Conservation (phyloP, 495 filamentous ascomycete species). For the Penicillium salamii region DNA sequence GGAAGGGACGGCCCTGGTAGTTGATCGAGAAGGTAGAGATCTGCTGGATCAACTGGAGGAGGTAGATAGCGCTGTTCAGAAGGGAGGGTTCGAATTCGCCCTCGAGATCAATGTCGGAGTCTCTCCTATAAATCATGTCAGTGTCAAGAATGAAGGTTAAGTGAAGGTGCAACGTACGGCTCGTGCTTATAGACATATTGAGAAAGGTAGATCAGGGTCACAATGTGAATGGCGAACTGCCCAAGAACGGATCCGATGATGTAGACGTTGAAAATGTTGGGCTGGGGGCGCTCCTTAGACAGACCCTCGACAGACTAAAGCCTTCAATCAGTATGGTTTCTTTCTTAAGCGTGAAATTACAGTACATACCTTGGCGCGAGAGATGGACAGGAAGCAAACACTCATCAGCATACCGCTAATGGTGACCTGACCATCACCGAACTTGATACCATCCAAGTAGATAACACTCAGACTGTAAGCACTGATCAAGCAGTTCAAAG, state of each 20-base stretch:
- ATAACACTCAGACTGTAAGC: slow-evolving; percentile 96
- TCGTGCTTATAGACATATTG: slow-evolving; percentile 79
- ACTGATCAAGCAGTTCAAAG: slow-evolving; percentile 96
- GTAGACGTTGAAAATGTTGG: slow-evolving; percentile 98
- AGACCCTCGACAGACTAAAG: slow-evolving; percentile 81
- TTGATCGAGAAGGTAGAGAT: slow-evolving; percentile 99
- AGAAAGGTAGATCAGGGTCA: slow-evolving; percentile 90
- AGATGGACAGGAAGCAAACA: slow-evolving; percentile 97
- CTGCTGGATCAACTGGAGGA: slow-evolving; percentile 97
- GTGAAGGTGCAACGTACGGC: slow-evolving; percentile 56
- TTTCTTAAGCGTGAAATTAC: neutral
- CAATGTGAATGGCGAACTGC: slow-evolving; percentile 96
- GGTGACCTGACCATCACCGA: slow-evolving; percentile 96
- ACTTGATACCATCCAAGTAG: slow-evolving; percentile 98
- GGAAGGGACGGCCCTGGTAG: slow-evolving; percentile 97
- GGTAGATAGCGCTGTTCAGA: slow-evolving; percentile 95
- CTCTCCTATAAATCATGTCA: slow-evolving; percentile 52
- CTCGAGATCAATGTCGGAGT: slow-evolving; percentile 80
- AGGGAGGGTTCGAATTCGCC: slow-evolving; percentile 92
- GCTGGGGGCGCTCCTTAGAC: slow-evolving; percentile 95
- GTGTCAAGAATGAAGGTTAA: slow-evolving; percentile 1
- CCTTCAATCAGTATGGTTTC: slow-evolving; percentile 19
- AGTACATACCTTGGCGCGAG: slow-evolving; percentile 73
- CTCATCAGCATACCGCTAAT: slow-evolving; percentile 99
- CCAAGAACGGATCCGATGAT: slow-evolving; percentile 98